Base-by-base conservation (phyloP, 129 eudicot genomes). In the Flaveria bidentis region DNA sequence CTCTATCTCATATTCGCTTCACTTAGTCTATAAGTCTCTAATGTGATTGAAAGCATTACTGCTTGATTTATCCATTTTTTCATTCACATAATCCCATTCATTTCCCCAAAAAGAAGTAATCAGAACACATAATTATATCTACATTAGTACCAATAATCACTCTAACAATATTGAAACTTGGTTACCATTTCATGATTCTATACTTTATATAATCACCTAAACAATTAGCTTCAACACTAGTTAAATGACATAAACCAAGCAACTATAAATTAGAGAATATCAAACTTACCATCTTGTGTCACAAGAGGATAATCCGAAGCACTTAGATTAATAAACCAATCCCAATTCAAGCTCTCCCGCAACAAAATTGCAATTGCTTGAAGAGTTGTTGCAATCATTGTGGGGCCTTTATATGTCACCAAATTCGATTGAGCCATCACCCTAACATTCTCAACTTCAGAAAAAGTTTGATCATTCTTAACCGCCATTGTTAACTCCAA, bases 251-350 rank as follows among this genome's bases (percentile, higher is more conserved):
- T n/a, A n/a, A n/a, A 26, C 0, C 39, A 66, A 36, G 51, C 28
- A 2, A 41, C 50, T 15, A 69, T 67, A 8, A 25, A 12, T 69
- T 11, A 55, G 3, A 28, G 20, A 55, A 5, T 72, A 28, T 26
- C 53, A 44, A 64, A 91, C 96, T 95, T 36, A 91, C 99, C 99
- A 87, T 95, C 99, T 86, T 91, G 99, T 49, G 96, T 89, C 83
- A 95, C 78, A 56, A 95, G 97, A 53, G 99, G 99, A 91, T 95
- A 95, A 89, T 95, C 99, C 5, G 99, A 95, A 80, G 99, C 97
- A 78, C 99, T 95, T 58, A 95, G 94, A 76, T 95, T 95, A 20
- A 95, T 95, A 83, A 95, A 95, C 99, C 99, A 95, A 74, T 80
- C 84, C 84, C 84, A 80, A 49, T 80, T 82, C 74, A 76, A 68